Conservation (phyloP, 805 yeast genomes). For the Yamadazyma scolyti region DNA sequence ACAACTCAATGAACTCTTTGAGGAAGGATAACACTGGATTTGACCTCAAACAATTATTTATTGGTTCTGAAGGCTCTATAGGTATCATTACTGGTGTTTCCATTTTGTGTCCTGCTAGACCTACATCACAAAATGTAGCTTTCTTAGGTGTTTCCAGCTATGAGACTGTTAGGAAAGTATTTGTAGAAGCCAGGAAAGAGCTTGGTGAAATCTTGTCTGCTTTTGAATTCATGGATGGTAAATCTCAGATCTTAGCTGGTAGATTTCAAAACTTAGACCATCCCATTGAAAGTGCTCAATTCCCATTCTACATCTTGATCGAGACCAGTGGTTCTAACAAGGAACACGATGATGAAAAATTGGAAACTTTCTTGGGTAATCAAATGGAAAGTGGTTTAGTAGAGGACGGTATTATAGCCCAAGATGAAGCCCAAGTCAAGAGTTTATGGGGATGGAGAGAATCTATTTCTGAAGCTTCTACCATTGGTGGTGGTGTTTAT, state of each 20-base stretch:
- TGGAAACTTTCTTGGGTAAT: slow-evolving; percentile 77
- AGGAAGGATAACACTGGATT: slow-evolving; percentile 96
- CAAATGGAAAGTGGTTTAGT: slow-evolving; percentile 83
- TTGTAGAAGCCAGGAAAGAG: slow-evolving; percentile 72
- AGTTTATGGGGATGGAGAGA: slow-evolving; percentile 97
- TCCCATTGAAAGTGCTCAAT: slow-evolving; percentile 73
- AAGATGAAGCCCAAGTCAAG: slow-evolving; percentile 82
- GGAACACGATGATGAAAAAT: slow-evolving; percentile 89
- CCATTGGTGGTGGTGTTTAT: slow-evolving; percentile 88
- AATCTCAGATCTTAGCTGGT: slow-evolving; percentile 62
- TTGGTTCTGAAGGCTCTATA: slow-evolving; percentile 91
- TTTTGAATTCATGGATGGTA: slow-evolving; percentile 88
- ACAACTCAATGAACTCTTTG: slow-evolving; percentile 76
- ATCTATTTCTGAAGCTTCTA: slow-evolving; percentile 83
- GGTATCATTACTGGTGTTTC: slow-evolving; percentile 91
- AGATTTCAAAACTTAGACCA: slow-evolving; percentile 56
- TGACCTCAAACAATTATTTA: slow-evolving; percentile 86
- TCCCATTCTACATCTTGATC: slow-evolving; percentile 86
- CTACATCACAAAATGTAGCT: slow-evolving; percentile 82
- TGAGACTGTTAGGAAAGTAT: slow-evolving; percentile 80
- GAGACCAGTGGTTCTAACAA: slow-evolving; percentile 96
- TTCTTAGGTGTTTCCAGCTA: slow-evolving; percentile 78
- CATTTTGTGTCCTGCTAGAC: slow-evolving; percentile 84
- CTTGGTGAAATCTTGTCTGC: slow-evolving; percentile 86
- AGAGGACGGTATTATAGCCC: slow-evolving; percentile 93